Conservation (phyloP, 1,284 basidiomycete genomes). For the Trametes polyzona region DNA sequence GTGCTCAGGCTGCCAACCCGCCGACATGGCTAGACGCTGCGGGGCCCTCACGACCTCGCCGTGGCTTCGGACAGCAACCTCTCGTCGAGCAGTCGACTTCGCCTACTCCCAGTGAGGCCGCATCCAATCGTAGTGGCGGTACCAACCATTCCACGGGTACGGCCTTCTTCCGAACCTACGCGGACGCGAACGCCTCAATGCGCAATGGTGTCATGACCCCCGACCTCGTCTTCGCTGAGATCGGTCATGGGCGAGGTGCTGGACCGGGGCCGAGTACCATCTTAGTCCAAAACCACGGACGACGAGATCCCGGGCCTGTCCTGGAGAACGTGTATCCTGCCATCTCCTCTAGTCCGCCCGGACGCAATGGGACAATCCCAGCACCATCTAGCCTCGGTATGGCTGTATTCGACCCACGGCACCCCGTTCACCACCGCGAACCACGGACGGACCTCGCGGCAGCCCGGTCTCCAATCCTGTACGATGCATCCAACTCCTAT, state of each 20-base stretch:
- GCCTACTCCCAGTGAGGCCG: conserved; percentile 59
- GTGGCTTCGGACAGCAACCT: conserved; percentile 59
- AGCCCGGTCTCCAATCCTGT: conserved; percentile 21
- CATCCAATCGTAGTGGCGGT: conserved; percentile 56
- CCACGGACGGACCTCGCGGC: conserved; percentile 9
- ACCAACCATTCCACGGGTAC: conserved; percentile 60
- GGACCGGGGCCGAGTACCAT: conserved; percentile 32
- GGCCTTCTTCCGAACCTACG: conserved; percentile 63
- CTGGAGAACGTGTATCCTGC: conserved; percentile 22
- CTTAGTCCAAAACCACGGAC: conserved; percentile 21
- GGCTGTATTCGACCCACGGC: conserved; percentile 15
- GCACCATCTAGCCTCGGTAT: conserved; percentile 19
- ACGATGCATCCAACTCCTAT: conserved; percentile 31
- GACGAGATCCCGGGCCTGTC: conserved; percentile 23
- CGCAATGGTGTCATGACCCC: conserved; percentile 68
- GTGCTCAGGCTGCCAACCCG: conserved; percentile 14
- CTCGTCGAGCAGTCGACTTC: conserved; percentile 64
- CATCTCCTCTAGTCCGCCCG: conserved; percentile 20
- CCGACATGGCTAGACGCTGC: conserved; percentile 26
- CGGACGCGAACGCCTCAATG: conserved; percentile 45
- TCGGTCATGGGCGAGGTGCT: conserved; percentile 71
- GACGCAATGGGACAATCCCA: conserved; percentile 11
- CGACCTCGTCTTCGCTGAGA: conserved; percentile 75
- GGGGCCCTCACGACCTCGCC: conserved; percentile 35
- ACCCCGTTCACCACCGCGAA: conserved; percentile 16